Base-by-base conservation (phyloP, 2,329 filamentous ascomycete species). In the Talaromyces amestolkiae region DNA sequence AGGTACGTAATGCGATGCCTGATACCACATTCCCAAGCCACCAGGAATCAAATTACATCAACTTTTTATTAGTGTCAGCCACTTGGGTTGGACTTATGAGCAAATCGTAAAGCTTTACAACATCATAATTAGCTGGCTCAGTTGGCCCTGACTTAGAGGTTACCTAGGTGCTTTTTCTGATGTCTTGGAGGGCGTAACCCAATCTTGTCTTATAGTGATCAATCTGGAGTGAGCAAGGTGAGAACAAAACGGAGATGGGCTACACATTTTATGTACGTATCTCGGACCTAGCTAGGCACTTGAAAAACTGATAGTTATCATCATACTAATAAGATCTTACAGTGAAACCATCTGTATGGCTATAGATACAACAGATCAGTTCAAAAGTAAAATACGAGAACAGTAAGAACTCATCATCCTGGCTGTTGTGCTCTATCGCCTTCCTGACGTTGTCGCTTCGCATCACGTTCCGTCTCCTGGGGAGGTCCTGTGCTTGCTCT, bases 401-500 rank as follows among this genome's bases (percentile, higher is more conserved):
- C n/a, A 27, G 22, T 1, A 54, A 31, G 9, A 47, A 6, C 33
- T 43, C 61, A 58, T 53, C 27, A 41, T 19, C 22, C 61, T 47
- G 37, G 37, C 37, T 45, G 56, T 8, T 59, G 56, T 35, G 33
- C 39, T 35, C 60, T 31, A 45, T 73, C 71, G 37, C 64, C 69
- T 13, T 76, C 78, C 49, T 73, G 69, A 61, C 71, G 76, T 17
- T 71, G 67, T 51, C 78, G 73, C 69, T 82, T 82, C 8, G 72
- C 33, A 24, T 82, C 80, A 41, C 79, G 72, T 66, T 81, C 79
- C 11, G 61, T 65, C 56, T 73, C 75, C 19, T 70, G 72, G 41
- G 72, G 67, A 49, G 67, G 71, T 9, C 73, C 70, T 17, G 74
- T 72, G 43, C 75, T 77, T 11, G 77, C 78, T 70, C 81, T 83